phyloP scores from a whole-genome alignment of 805 yeast species.

The Cyberlindnera petersonii region DNA sequence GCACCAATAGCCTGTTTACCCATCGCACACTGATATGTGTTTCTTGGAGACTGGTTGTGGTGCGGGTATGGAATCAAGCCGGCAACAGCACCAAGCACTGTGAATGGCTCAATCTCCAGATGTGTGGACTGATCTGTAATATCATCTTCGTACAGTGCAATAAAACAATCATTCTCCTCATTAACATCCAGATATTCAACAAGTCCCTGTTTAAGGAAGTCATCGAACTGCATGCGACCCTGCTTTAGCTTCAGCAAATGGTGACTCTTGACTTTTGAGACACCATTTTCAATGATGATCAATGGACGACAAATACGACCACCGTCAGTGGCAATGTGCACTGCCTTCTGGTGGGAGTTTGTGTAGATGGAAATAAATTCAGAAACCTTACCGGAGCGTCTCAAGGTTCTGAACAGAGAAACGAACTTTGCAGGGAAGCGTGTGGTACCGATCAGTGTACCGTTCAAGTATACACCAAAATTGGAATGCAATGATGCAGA shows the following conservation, averaged over 20 bases:
- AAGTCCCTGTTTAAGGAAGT: slow-evolving; percentile 76
- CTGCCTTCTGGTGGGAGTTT: slow-evolving; percentile 86
- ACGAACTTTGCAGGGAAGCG: slow-evolving; percentile 85
- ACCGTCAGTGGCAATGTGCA: slow-evolving; percentile 98
- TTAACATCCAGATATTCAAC: slow-evolving; percentile 96
- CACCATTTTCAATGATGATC: slow-evolving; percentile 76
- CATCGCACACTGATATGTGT: slow-evolving; percentile 93
- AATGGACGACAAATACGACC: slow-evolving; percentile 97
- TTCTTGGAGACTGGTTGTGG: slow-evolving; percentile 89
- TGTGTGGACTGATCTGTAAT: slow-evolving; percentile 62
- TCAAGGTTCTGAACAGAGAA: slow-evolving; percentile 64
- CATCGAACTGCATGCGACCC: slow-evolving; percentile 87
- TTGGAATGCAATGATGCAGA: slow-evolving; percentile 79
- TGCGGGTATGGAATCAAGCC: slow-evolving; percentile 91
- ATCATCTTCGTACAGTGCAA: slow-evolving; percentile 84
- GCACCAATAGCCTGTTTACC: slow-evolving; percentile 99
- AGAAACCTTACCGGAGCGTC: slow-evolving; percentile 82
- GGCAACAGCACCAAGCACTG: slow-evolving; percentile 89
- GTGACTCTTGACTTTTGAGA: slow-evolving; percentile 63
- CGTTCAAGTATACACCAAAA: slow-evolving; percentile 85
- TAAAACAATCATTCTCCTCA: slow-evolving; percentile 91
- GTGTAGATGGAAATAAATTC: slow-evolving; percentile 89
- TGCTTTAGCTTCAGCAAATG: slow-evolving; percentile 60
- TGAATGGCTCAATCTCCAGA: slow-evolving; percentile 92
- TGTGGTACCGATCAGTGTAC: slow-evolving; percentile 90